phyloP scores from a whole-genome alignment of 225 moss, liverwort and hornwort genomes.

The Antitrichia curtipendula region DNA sequence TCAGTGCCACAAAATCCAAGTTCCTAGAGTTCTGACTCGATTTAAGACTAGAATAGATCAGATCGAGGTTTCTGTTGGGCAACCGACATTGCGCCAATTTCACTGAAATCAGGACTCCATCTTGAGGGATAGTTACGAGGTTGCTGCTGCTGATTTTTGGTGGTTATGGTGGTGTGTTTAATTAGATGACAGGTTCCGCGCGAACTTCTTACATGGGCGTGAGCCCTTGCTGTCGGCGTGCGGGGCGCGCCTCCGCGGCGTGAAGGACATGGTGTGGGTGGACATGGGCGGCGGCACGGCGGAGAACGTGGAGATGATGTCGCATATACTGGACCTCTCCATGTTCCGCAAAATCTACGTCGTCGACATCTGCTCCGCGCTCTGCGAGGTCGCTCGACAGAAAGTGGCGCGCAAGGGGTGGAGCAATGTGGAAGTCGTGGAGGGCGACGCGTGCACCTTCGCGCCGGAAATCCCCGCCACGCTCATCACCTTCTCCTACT shows the following conservation, averaged over 20 bases:
- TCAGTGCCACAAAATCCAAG: too few species aligned
- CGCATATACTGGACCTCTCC: conserved; percentile 25
- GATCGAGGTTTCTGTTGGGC: neutral
- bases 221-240: conserved; percentile 38
- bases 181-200: conserved; percentile 49
- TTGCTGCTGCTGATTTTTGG: neutral
- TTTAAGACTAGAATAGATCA: neutral
- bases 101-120: neutral
- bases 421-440: conserved; percentile 44
- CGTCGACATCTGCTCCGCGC: conserved; percentile 40
- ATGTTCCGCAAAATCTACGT: conserved; percentile 27
- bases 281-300: conserved; percentile 59
- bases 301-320: conserved; percentile 61
- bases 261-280: conserved; percentile 37
- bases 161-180: neutral
- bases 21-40: neutral
- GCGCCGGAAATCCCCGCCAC: conserved; percentile 22
- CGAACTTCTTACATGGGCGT: conserved; percentile 38
- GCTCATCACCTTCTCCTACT: conserved; percentile 93
- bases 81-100: neutral
- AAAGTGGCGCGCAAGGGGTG: conserved; percentile 33
- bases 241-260: conserved; percentile 23
- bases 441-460: conserved; percentile 44
- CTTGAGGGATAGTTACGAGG: neutral
- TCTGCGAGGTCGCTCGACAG: conserved; percentile 39